Evolutionary conservation across 345 rosid species (phyloP), one percentile per base, ranked within the genome.

Genomic region (Sonneratia alba): DNA sequence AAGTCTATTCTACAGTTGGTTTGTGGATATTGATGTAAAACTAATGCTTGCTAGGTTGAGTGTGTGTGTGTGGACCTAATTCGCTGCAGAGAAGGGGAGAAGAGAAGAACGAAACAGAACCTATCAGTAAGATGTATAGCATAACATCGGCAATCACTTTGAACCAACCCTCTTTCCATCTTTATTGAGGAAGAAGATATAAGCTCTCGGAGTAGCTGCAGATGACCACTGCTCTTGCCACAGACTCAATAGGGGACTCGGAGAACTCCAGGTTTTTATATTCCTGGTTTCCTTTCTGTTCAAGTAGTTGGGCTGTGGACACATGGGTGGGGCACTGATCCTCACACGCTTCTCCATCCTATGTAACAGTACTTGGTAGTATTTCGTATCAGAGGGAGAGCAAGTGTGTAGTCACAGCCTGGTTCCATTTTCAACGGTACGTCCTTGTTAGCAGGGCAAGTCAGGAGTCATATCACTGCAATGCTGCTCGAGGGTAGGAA

Each of bases 21-120:
- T 62, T 62, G 66, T 62, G 66, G 38, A 62, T 62, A 62, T 62
- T 32, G 66, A 37, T 62, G 66, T 62, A 62, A 47, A 27, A 22
- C 66, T 62, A 34, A 32, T 62, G 66, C 66, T 62, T 59, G 32
- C 64, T 24, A 62, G 16, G 66, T 62, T 7, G 37, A 34, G 66
- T 10, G 32, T 62, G 66, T 62, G 66, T 37, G 66, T 62, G 38
- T 34, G 38, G 38, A 62, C 13, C 59, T 53, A 53, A 53, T 53
- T 53, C 5, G 59, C 24, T 53, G 59, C 59, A 53, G 59, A 18
- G n/a, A 62, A 5, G 36, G 63, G 38, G 16, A 59, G 7, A 59
- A 53, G 2, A 57, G 34, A 22, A 62, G 66, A 27, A 27, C 38
- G 1, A 62, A 34, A 32, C 3, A 34, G 38, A 3, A 62, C 6